Conservation (phyloP, 2,329 filamentous ascomycete species). For the Fusarium sp. region DNA sequence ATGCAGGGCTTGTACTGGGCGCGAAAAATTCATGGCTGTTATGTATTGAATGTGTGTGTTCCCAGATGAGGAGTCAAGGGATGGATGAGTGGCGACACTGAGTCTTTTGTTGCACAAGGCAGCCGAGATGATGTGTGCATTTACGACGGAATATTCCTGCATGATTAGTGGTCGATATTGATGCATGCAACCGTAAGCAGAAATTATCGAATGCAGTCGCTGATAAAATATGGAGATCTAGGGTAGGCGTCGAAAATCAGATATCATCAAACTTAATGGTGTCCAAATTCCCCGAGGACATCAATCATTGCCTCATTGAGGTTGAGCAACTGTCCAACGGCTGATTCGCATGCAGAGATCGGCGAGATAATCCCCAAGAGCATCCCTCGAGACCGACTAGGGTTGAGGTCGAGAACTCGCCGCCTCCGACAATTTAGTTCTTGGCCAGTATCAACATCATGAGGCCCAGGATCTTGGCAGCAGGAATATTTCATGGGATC, state of each 20-base stretch:
- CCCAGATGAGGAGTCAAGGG: not conserved
- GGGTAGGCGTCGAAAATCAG: not conserved
- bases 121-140: not conserved
- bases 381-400: constrained; percentile 7
- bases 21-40: not conserved
- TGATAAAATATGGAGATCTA: not conserved
- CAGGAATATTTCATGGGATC: not conserved
- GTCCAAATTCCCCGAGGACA: constrained; percentile 5
- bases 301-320: constrained; percentile 19
- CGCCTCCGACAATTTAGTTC: not conserved
- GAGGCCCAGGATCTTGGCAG: not conserved
- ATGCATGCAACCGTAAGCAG: not conserved
- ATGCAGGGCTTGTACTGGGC: not conserved
- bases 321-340: constrained; percentile 14
- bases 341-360: constrained; percentile 28
- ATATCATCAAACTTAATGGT: not conserved
- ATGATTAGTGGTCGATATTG: not conserved
- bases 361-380: constrained; percentile 8
- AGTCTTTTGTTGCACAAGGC: not conserved
- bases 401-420: constrained; percentile 25
- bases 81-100: not conserved
- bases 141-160: not conserved
- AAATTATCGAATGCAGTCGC: not conserved
- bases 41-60: not conserved
- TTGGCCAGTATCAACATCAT: not conserved